Evolutionary conservation across 2,329 filamentous ascomycete genomes (phyloP).

Genomic region (Xylariaceae sp.): DNA sequence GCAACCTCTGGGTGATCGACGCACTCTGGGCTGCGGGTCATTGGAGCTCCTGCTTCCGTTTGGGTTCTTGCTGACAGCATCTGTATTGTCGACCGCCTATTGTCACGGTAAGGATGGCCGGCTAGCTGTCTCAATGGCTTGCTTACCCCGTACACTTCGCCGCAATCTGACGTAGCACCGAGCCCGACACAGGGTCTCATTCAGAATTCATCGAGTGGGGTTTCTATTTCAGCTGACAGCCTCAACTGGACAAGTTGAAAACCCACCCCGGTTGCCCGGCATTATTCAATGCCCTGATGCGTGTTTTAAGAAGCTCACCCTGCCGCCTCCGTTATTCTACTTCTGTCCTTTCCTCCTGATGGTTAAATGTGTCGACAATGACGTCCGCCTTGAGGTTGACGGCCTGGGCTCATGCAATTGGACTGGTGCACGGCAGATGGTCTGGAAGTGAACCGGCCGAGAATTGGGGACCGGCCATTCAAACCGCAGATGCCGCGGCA

Average conservation of each 20-base stretch:
- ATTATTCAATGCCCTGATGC: not conserved
- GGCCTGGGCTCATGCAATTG: constrained; percentile 23
- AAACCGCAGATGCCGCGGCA: constrained; percentile 13
- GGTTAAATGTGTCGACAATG: constrained; percentile 21
- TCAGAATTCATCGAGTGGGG: constrained; percentile 15
- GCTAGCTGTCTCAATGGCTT: constrained; percentile 8
- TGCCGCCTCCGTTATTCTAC: not conserved
- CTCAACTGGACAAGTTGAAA: constrained; percentile 15
- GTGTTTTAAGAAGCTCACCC: not conserved
- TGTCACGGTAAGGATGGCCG: constrained; percentile 11
- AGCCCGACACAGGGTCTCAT: constrained; percentile 12
- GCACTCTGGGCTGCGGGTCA: too few species aligned
- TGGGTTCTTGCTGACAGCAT: constrained; percentile 16
- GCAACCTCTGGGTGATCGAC: too few species aligned
- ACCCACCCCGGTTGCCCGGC: not conserved
- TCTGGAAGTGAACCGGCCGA: constrained; percentile 12
- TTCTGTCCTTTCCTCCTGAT: constrained; percentile 11
- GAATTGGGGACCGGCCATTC: constrained; percentile 25
- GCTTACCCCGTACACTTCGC: constrained; percentile 10
- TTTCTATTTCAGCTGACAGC: constrained; percentile 20
- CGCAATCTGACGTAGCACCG: constrained; percentile 14
- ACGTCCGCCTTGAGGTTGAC: constrained; percentile 25
- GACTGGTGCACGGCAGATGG: constrained; percentile 20
- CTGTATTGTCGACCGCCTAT: constrained; percentile 10
- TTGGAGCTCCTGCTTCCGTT: not conserved